A percentile compares a stretch with the other conserved stretches of the same genome.
These are phyloP conservation scores for Sporothrix luriei DNA, from an alignment of 2,329 filamentous ascomycete genomes.

Conservation along the genomic window DNA sequence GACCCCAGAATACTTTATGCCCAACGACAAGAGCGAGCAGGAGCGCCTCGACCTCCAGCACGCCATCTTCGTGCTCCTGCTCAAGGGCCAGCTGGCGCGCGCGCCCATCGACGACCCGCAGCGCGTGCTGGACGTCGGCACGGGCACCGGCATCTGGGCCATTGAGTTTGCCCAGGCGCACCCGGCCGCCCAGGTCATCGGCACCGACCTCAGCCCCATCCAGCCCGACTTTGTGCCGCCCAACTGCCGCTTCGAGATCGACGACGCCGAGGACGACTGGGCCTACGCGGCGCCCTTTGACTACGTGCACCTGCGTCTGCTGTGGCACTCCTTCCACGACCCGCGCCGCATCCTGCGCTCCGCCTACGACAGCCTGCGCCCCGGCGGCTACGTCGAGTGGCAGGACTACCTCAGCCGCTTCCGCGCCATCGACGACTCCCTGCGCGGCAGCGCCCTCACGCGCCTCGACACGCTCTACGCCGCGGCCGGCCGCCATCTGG, in stretches of 20 bases:
- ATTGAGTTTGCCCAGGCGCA: conserved; percentile 46
- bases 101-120: conserved; percentile 35
- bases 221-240: conserved; percentile 57
- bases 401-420: conserved; percentile 44
- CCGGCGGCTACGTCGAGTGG: conserved; percentile 45
- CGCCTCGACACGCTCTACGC: conserved; percentile 41
- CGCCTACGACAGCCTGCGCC: conserved; percentile 42
- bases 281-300: conserved; percentile 57
- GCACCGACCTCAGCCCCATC: conserved; percentile 56
- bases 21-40: conserved; percentile 35
- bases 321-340: conserved; percentile 36
- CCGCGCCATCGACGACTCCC: conserved; percentile 42
- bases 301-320: conserved; percentile 57
- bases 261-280: conserved; percentile 59
- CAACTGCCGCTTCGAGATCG: conserved; percentile 66
- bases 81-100: conserved; percentile 35
- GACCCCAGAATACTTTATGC: conserved; percentile 34
- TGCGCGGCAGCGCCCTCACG: conserved; percentile 41
- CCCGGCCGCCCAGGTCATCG: conserved; percentile 48
- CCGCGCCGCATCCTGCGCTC: conserved; percentile 36
- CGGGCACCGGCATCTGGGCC: conserved; percentile 32
- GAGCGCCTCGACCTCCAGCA: conserved; percentile 35
- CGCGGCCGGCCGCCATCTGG: conserved; percentile 40
- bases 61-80: conserved; percentile 32
- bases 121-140: conserved; percentile 36